phyloP scores from a whole-genome alignment of 2,329 filamentous ascomycete species.

The Didymella keratinophila region DNA sequence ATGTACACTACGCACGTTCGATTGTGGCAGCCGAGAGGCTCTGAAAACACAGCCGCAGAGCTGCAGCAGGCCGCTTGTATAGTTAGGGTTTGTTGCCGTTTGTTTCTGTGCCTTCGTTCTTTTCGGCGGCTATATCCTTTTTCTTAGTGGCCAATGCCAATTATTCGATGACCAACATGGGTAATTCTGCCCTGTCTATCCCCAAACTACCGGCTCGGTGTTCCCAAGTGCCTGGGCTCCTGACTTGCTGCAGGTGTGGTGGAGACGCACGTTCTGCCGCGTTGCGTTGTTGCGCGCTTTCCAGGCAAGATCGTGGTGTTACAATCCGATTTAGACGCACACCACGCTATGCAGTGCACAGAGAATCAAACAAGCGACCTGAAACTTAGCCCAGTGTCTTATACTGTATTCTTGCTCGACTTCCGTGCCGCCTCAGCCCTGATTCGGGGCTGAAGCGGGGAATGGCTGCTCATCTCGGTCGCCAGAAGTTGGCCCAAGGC shows the following conservation, averaged over 20 bases:
- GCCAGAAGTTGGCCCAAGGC: conserved; percentile 15
- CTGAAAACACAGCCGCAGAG: conserved; percentile 12
- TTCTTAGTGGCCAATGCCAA: conserved; percentile 17
- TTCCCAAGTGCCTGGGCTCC: conserved; percentile 8
- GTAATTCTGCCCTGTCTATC: conserved; percentile 5
- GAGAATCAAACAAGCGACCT: conserved; percentile 11
- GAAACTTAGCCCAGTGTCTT: neutral
- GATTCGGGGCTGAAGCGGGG: conserved; percentile 9
- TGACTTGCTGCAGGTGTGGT: neutral
- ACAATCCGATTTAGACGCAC: conserved; percentile 4
- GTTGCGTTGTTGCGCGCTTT: conserved; percentile 4
- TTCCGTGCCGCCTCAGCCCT: conserved; percentile 6
- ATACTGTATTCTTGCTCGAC: neutral
- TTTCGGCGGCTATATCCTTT: conserved; percentile 17
- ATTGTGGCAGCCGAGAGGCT: conserved; percentile 8
- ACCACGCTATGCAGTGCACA: neutral
- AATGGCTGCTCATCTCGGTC: conserved; percentile 6
- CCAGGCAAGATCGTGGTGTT: neutral
- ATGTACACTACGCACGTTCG: conserved; percentile 9
- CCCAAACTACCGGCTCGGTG: conserved; percentile 12
- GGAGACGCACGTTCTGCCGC: conserved; percentile 12
- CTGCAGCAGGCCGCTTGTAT: conserved; percentile 6
- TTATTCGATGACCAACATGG: conserved; percentile 6
- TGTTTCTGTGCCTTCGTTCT: conserved; percentile 10
- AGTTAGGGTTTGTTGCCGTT: conserved; percentile 12